These are phyloP conservation scores for Fusarium tuaranense DNA, from an alignment of 2,329 filamentous ascomycete species.

Conservation along the genomic window DNA sequence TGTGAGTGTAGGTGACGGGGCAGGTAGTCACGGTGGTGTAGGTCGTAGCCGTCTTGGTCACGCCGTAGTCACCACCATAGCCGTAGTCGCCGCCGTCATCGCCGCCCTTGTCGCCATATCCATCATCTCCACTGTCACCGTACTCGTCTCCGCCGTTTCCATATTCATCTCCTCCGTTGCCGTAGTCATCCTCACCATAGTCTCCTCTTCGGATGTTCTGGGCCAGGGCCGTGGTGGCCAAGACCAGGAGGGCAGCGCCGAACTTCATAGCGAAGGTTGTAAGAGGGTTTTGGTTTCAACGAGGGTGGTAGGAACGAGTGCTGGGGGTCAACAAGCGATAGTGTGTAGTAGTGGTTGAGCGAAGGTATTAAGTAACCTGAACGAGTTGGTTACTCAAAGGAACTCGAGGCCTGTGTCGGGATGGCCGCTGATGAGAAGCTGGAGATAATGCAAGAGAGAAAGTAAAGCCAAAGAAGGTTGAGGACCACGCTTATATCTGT, in stretches of 20 bases:
- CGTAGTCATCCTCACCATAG: neutral
- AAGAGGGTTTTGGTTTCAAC: conserved; percentile 21
- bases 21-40: conserved; percentile 60
- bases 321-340: conserved; percentile 35
- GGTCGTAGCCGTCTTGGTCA: conserved; percentile 44
- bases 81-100: neutral
- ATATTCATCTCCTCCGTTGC: conserved; percentile 22
- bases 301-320: conserved; percentile 35
- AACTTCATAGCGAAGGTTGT: conserved; percentile 42
- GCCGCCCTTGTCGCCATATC: conserved; percentile 18
- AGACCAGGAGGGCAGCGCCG: conserved; percentile 38
- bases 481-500: conserved; percentile 41
- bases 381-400: conserved; percentile 45
- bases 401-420: conserved; percentile 19
- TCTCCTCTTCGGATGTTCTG: conserved; percentile 35
- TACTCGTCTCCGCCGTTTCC: neutral
- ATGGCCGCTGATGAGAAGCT: conserved; percentile 28
- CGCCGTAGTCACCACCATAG: conserved; percentile 13
- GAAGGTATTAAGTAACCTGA: conserved; percentile 47
- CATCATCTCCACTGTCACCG: conserved; percentile 12
- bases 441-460: conserved; percentile 28
- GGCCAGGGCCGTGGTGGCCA: conserved; percentile 43
- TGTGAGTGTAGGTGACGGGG: conserved; percentile 58
- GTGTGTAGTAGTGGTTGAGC: conserved; percentile 31
- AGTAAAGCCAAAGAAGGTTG: conserved; percentile 21